Evolutionary conservation across 257 asterid genomes (phyloP).

Genomic region (Przewalskia tangutica): DNA sequence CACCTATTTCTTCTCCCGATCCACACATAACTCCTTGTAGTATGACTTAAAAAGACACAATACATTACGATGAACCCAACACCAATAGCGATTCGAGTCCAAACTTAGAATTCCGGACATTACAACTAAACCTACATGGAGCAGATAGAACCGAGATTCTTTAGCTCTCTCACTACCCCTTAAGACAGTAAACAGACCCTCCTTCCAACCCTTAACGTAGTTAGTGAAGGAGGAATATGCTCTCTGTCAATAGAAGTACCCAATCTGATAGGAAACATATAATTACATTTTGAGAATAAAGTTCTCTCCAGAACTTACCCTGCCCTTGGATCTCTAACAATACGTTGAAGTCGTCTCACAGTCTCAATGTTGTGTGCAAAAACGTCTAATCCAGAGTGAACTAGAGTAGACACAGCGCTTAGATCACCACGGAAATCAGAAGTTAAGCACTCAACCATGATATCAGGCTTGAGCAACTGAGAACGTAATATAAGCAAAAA

Average conservation of each 20-base stretch:
- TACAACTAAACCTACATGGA: background rate
- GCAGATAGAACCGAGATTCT: background rate
- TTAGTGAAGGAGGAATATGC: background rate
- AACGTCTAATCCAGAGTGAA: conserved; percentile 86
- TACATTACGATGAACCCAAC: background rate
- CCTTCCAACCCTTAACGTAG: background rate
- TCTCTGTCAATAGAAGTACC: background rate
- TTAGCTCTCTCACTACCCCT: background rate
- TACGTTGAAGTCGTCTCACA: conserved; percentile 77
- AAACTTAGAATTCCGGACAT: background rate
- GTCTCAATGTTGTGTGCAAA: conserved; percentile 95
- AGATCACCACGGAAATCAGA: conserved; percentile 95
- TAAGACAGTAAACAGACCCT: background rate
- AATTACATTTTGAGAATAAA: background rate
- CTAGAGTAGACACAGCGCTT: conserved; percentile 64
- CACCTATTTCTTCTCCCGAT: background rate
- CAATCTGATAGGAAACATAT: background rate
- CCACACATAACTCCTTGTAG: background rate
- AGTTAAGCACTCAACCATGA: conserved; percentile 92
- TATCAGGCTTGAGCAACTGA: conserved; percentile 78
- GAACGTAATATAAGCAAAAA: conserved; percentile 7
- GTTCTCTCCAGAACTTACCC: conserved; percentile 47
- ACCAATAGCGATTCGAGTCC: background rate
- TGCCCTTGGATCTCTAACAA: conserved; percentile 96
- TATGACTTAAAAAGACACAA: background rate